Evolutionary conservation across 305 asterid genomes (phyloP).

Genomic region (Solanum hybrid): DNA sequence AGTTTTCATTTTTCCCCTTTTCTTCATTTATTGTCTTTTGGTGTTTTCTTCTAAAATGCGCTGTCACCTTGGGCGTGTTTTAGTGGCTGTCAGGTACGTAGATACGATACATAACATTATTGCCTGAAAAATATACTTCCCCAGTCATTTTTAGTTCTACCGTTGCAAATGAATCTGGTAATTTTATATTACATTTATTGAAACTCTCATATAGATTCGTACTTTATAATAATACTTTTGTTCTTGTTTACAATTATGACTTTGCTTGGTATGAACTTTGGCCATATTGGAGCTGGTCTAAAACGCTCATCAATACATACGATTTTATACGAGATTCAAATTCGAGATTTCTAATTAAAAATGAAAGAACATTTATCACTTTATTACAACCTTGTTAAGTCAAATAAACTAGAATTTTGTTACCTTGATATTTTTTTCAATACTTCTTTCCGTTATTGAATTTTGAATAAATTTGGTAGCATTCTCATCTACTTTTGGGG

Average conservation of each 20-base stretch:
- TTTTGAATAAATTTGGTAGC: background rate
- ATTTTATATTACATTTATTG: background rate
- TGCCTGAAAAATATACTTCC: background rate
- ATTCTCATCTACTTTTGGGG: background rate
- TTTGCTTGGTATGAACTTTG: background rate
- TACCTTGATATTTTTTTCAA: background rate
- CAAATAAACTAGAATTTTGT: background rate
- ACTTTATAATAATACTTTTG: background rate
- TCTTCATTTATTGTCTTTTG: background rate
- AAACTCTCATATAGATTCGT: background rate
- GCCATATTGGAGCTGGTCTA: background rate
- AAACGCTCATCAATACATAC: background rate
- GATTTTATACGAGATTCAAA: too few species aligned
- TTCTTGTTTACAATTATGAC: background rate
- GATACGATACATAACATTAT: background rate
- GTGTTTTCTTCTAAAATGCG: background rate
- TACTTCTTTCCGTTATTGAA: background rate
- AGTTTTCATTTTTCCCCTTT: conserved; percentile 3
- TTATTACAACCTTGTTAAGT: too few species aligned
- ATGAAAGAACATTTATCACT: too few species aligned
- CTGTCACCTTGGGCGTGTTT: background rate
- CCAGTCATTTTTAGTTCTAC: background rate
- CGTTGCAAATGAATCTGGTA: background rate
- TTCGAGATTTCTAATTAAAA: accelerated
- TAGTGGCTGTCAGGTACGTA: background rate